A percentile compares a stretch with the other conserved stretches of the same genome.
Conservation (phyloP, 1,139 yeast species). For the Blastobotrys ciferrii region DNA sequence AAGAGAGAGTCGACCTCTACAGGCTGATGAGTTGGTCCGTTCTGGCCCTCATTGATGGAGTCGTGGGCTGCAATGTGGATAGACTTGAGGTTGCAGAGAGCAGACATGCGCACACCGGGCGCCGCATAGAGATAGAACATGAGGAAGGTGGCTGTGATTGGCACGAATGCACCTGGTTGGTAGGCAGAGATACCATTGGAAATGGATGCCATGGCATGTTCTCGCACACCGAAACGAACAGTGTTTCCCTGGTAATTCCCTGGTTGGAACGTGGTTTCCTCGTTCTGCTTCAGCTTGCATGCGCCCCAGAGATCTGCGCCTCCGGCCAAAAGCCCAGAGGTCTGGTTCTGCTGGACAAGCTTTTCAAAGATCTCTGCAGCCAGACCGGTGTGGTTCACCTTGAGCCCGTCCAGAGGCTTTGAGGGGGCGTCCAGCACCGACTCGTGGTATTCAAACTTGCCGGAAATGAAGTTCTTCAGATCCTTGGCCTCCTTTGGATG, state of each 20-base stretch:
- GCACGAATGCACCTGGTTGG: slow-evolving; percentile 38
- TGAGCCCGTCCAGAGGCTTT: slow-evolving; percentile 48
- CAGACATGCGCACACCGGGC: slow-evolving; percentile 41
- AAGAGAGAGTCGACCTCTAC: slow-evolving; percentile 37
- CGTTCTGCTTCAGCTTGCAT: slow-evolving; percentile 61
- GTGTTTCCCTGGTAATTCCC: slow-evolving; percentile 59
- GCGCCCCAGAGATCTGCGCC: slow-evolving; percentile 93
- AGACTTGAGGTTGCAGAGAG: slow-evolving; percentile 36
- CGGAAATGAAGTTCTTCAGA: slow-evolving; percentile 66
- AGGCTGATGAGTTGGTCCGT: slow-evolving; percentile 45
- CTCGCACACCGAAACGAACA: slow-evolving; percentile 40
- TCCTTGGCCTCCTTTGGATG: slow-evolving; percentile 74
- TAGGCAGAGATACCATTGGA: slow-evolving; percentile 43
- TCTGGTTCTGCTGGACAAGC: slow-evolving; percentile 53
- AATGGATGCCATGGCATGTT: slow-evolving; percentile 42
- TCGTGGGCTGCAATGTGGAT: slow-evolving; percentile 44
- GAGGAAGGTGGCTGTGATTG: slow-evolving; percentile 40
- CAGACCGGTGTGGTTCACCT: slow-evolving; percentile 80
- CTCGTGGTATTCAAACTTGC: slow-evolving; percentile 66
- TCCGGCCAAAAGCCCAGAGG: slow-evolving; percentile 66
- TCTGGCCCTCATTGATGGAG: slow-evolving; percentile 43
- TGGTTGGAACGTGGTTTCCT: slow-evolving; percentile 73
- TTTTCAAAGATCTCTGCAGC: slow-evolving; percentile 55
- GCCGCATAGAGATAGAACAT: slow-evolving; percentile 43
- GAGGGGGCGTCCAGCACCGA: slow-evolving; percentile 48